A percentile compares a stretch with the other conserved stretches of the same genome.
Conservation (phyloP, 768 basidiomycete species). For the Nidularia pulvinata region DNA sequence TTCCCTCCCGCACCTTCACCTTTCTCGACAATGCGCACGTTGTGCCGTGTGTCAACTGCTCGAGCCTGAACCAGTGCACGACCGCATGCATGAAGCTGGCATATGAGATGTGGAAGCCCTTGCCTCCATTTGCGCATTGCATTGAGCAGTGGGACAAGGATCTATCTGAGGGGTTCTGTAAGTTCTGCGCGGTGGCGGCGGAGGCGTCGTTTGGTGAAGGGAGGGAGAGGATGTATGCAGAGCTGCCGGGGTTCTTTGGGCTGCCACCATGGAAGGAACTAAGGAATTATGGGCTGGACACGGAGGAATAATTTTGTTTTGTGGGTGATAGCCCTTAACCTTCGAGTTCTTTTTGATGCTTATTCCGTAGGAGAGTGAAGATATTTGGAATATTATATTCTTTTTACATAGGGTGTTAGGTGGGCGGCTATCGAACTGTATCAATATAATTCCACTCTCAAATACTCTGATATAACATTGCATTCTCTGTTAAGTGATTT, state of each 20-base stretch:
- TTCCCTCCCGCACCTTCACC: not conserved
- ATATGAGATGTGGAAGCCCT: not conserved
- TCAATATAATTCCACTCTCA: no score
- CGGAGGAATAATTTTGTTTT: no score
- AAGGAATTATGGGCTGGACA: slow-evolving; percentile 5
- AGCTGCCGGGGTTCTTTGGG: not conserved
- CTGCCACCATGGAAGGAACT: not conserved
- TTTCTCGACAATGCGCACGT: not conserved
- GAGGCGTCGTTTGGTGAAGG: not conserved
- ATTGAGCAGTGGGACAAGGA: not conserved
- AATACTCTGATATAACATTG: no score
- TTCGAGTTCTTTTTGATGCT: no score
- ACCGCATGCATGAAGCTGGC: not conserved
- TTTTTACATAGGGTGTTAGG: no score
- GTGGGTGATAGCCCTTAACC: no score
- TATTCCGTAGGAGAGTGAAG: no score
- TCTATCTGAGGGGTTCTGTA: not conserved
- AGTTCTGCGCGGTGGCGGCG: not conserved
- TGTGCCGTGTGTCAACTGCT: not conserved
- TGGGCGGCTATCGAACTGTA: no score
- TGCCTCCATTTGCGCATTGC: not conserved
- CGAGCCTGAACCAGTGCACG: not conserved
- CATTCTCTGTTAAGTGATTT: no score
- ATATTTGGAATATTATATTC: no score
- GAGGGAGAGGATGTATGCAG: not conserved